These are phyloP conservation scores for Sporothrix globosa DNA, from an alignment of 2,329 filamentous ascomycete species.

Conservation along the genomic window DNA sequence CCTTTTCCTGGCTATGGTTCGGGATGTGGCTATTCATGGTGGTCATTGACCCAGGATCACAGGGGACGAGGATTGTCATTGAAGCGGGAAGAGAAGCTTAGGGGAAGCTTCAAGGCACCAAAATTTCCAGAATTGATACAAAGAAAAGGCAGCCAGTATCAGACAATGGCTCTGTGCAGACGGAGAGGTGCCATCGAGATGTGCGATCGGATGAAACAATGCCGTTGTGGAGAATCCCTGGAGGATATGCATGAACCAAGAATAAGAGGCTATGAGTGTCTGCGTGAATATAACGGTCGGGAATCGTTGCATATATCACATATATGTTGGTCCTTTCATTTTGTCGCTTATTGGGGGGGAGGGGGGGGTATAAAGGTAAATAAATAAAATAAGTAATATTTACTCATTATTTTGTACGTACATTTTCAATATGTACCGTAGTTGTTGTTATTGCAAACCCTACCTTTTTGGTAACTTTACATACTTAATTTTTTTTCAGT, in stretches of 20 bases:
- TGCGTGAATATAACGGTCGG: not conserved
- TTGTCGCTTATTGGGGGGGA: too few species aligned
- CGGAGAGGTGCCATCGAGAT: not conserved
- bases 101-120: not conserved
- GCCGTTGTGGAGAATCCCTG: constrained; percentile 20
- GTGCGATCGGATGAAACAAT: constrained; percentile 22
- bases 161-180: not conserved
- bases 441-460: too few species aligned
- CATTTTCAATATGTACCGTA: too few species aligned
- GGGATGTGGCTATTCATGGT: constrained; percentile 18
- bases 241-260: constrained; percentile 11
- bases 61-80: not conserved
- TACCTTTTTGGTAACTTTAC: too few species aligned
- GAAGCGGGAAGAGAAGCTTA: not conserved
- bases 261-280: not conserved
- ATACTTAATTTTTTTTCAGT: too few species aligned
- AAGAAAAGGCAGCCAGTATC: not conserved
- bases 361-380: too few species aligned
- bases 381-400: not conserved
- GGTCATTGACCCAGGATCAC: not conserved
- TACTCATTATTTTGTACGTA: not conserved
- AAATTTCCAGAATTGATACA: too few species aligned
- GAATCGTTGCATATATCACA: not conserved
- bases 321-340: not conserved
- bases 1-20: constrained; percentile 23